Conservation (phyloP, 2,329 filamentous ascomycete species). For the Pseudogymnoascus sp. region DNA sequence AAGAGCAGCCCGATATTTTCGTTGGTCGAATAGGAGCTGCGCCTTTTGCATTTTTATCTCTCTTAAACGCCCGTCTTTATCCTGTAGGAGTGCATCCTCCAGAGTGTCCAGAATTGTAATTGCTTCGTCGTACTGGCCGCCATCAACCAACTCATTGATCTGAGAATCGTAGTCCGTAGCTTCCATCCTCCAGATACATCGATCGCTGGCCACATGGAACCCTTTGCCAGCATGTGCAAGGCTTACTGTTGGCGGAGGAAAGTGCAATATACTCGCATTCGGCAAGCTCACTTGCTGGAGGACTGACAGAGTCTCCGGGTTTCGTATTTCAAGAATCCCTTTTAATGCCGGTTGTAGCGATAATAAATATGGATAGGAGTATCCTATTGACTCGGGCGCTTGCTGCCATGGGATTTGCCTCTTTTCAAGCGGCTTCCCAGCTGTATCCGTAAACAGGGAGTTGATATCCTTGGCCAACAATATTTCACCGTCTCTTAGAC, state of each 20-base stretch:
- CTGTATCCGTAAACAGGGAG: constrained; percentile 79
- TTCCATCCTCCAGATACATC: constrained; percentile 93
- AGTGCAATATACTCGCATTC: constrained; percentile 77
- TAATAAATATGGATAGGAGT: constrained; percentile 93
- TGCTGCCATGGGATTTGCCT: constrained; percentile 86
- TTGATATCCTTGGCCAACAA: constrained; percentile 97
- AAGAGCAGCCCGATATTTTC: constrained; percentile 77
- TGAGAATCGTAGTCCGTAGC: constrained; percentile 87
- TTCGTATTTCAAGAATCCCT: constrained; percentile 81
- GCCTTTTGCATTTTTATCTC: constrained; percentile 91
- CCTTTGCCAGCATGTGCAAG: constrained; percentile 95
- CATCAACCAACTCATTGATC: constrained; percentile 70
- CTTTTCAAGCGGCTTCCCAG: constrained; percentile 74
- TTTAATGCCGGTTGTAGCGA: constrained; percentile 77
- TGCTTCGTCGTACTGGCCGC: constrained; percentile 76
- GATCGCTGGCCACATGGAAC: constrained; percentile 86
- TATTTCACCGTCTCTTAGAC: constrained; percentile 74
- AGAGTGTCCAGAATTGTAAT: constrained; percentile 84
- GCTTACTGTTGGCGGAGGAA: constrained; percentile 86
- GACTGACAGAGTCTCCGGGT: constrained; percentile 83
- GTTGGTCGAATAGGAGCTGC: constrained; percentile 71
- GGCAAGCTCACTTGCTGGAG: constrained; percentile 79
- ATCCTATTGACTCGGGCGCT: constrained; percentile 85
- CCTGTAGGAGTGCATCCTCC: constrained; percentile 79
- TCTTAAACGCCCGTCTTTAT: constrained; percentile 73